phyloP scores from a whole-genome alignment of 805 yeast genomes.

The Saccharomycopsis babjevae region DNA sequence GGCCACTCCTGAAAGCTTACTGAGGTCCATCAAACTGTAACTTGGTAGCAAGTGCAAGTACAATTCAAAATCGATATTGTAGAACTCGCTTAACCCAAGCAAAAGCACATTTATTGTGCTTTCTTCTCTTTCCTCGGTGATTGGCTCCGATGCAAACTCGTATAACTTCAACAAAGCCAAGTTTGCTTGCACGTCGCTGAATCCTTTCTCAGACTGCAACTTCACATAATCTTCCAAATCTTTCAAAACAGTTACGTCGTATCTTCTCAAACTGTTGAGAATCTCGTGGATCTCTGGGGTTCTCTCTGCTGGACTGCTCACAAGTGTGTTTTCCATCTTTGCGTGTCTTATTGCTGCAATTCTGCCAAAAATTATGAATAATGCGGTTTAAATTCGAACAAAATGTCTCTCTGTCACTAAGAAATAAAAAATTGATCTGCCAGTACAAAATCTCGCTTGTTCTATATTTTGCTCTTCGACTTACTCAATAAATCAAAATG shows the following conservation, averaged over 20 bases:
- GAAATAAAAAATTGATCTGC: too few relatives aligned
- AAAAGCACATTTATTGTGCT: constrained; percentile 30
- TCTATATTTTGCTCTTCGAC: too few relatives aligned
- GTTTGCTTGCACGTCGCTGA: constrained; percentile 34
- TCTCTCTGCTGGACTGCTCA: constrained; percentile 28
- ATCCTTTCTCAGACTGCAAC: constrained; percentile 30
- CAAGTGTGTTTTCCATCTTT: constrained; percentile 26
- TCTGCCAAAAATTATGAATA: too few relatives aligned
- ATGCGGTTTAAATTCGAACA: too few relatives aligned
- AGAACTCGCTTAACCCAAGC: constrained; percentile 33
- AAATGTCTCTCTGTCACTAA: too few relatives aligned
- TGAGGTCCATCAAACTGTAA: constrained; percentile 9
- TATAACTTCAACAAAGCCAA: constrained; percentile 37
- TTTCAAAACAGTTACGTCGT: constrained; percentile 33
- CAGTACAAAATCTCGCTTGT: too few relatives aligned
- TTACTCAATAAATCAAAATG: too few relatives aligned
- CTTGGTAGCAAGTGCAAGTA: constrained; percentile 36
- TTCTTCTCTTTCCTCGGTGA: constrained; percentile 29
- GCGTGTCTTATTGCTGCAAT: background rate
- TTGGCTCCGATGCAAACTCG: constrained; percentile 27
- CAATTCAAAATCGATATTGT: constrained; percentile 33
- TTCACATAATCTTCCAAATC: constrained; percentile 36
- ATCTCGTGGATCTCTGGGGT: constrained; percentile 33
- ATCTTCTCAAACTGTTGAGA: constrained; percentile 34
- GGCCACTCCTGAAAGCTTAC: background rate